These are phyloP conservation scores for Wickerhamomyces queroliae DNA, from an alignment of 805 yeast species.

Conservation along the genomic window DNA sequence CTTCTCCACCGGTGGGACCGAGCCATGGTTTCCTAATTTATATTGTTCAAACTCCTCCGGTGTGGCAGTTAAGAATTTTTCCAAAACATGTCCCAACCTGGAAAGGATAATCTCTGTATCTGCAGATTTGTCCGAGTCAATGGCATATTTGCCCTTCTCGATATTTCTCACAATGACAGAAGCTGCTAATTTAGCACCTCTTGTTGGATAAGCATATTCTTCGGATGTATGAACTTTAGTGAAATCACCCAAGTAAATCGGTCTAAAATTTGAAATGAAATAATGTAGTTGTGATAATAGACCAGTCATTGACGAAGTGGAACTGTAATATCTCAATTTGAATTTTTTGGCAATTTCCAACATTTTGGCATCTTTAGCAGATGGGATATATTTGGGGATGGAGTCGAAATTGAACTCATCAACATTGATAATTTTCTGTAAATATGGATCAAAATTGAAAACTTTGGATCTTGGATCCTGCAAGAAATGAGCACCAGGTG, in stretches of 20 bases:
- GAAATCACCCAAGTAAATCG: slow-evolving; percentile 39
- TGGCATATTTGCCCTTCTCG: slow-evolving; percentile 39
- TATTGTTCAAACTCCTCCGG: slow-evolving; percentile 43
- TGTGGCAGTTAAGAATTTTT: slow-evolving; percentile 62
- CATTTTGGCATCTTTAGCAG: slow-evolving; percentile 58
- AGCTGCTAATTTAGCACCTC: slow-evolving; percentile 45
- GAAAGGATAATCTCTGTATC: slow-evolving; percentile 66
- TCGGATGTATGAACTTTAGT: slow-evolving; percentile 41
- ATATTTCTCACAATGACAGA: slow-evolving; percentile 47
- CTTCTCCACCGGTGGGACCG: slow-evolving; percentile 14
- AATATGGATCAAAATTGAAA: slow-evolving; percentile 58
- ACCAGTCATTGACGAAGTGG: slow-evolving; percentile 86
- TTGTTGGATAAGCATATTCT: slow-evolving; percentile 30
- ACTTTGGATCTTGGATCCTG: slow-evolving; percentile 75
- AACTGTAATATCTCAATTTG: slow-evolving; percentile 48
- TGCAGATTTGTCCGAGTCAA: slow-evolving; percentile 65
- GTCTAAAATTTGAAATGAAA: slow-evolving; percentile 56
- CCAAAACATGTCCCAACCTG: slow-evolving; percentile 73
- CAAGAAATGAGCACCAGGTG: slow-evolving; percentile 74
- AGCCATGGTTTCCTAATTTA: slow-evolving; percentile 8
- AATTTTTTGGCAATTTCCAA: slow-evolving; percentile 36
- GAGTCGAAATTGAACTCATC: slow-evolving; percentile 60
- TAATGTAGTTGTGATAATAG: slow-evolving; percentile 70
- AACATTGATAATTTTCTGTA: slow-evolving; percentile 55
- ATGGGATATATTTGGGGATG: slow-evolving; percentile 53